Base-by-base conservation (phyloP, 108 stramenopile species). In the Cyclotella distinguenda region DNA sequence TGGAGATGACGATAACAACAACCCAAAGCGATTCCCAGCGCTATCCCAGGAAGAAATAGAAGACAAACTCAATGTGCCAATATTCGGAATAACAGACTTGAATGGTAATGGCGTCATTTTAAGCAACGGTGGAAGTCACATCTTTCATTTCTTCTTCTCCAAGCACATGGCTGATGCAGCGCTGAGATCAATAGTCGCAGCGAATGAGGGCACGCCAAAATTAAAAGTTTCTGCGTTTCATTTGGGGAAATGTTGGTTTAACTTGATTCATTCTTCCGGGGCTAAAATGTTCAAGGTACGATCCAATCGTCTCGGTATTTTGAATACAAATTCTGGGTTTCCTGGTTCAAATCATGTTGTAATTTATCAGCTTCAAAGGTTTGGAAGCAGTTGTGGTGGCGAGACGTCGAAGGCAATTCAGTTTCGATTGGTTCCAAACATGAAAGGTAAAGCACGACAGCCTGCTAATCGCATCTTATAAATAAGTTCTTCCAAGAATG, bases 191-290 rank as follows among this genome's bases (percentile, higher is more conserved):
- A 53, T 79, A 4, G 21, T 32, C 23, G 68, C 52, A 21, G 72
- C 78, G 11, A 79, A 79, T 64, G 27, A 12, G 0, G 72, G 68
- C 16, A 65, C 68, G 8, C 74, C 74, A 4, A 56, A 74, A 12
- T 39, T 79, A 46, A 60, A 45, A 36, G 73, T 79, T 21, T 66
- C 56, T 2, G 67, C 73, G 9, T 72, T 79, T 36, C 78, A 79
- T 45, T 58, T 79, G 33, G 78, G 78, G 11, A 79, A 79, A 39
- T 70, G 72, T 21, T 79, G 72, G 72, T 79, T 74, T 51, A 46
- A 34, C 31, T 59, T 79, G 16, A 70, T 79, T 21, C 15, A 69
- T 9, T 33, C 22, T 36, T 52, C 65, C 2, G 64, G 59, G 12
- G 26, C 30, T 0, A 58, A 32, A 47, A 60, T 38, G 65, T 78